phyloP scores from a whole-genome alignment of 1,284 basidiomycete species.

The Clitocybe nebularis region DNA sequence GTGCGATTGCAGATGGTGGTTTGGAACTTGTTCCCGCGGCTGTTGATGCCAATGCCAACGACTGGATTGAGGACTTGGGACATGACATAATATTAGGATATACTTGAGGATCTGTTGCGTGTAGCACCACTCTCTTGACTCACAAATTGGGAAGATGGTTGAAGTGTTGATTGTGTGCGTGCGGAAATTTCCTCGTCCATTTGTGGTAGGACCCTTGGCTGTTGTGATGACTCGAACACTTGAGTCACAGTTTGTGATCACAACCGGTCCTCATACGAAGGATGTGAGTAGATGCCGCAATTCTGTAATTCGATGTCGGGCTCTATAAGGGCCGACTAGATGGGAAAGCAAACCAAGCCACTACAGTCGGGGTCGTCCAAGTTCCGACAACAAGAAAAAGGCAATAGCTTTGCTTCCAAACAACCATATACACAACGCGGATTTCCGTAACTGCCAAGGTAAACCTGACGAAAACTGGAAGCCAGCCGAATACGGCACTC shows the following conservation, averaged over 20 bases:
- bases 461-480: too few relatives aligned
- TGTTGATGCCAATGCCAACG: slow-evolving; percentile 12
- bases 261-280: too few relatives aligned
- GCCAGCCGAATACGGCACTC: too few relatives aligned
- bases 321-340: neutral
- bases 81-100: slow-evolving; percentile 17
- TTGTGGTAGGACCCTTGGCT: slow-evolving; percentile 17
- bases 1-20: slow-evolving; percentile 14
- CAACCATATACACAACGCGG: slow-evolving; percentile 12
- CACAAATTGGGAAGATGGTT: slow-evolving; percentile 19
- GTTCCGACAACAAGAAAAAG: neutral
- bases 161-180: slow-evolving; percentile 12
- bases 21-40: slow-evolving; percentile 13
- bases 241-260: slow-evolving; percentile 11
- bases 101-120: slow-evolving; percentile 19
- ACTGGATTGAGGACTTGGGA: slow-evolving; percentile 16
- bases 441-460: too few relatives aligned
- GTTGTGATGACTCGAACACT: slow-evolving; percentile 15
- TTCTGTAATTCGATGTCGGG: too few relatives aligned
- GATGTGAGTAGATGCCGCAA: too few relatives aligned
- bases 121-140: slow-evolving; percentile 20
- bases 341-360: neutral
- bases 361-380: neutral
- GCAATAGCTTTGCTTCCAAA: slow-evolving; percentile 9
- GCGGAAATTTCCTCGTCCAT: slow-evolving; percentile 11